A percentile compares a stretch with the other conserved stretches of the same genome.
Conservation (phyloP, 345 rosid species). For the Citrus mangshanensis region DNA sequence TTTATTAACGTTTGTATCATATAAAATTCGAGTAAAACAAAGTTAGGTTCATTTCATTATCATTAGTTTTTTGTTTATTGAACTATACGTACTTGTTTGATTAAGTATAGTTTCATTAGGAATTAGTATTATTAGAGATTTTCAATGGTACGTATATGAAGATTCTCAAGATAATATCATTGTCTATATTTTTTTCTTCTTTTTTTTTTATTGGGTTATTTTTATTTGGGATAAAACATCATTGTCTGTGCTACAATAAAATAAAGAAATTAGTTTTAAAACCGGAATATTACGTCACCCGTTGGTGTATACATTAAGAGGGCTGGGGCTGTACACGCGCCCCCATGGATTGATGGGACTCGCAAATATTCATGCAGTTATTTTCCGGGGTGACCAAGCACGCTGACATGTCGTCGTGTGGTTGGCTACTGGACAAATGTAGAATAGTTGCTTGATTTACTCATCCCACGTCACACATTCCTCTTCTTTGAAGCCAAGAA, state of each 20-base stretch:
- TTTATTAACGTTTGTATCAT: background rate
- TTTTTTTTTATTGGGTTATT: too few species aligned
- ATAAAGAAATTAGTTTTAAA: too few species aligned
- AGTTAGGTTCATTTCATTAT: background rate
- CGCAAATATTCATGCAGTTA: background rate
- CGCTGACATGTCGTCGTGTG: conserved; percentile 6
- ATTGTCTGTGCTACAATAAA: background rate
- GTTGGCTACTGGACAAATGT: background rate
- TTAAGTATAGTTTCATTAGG: background rate
- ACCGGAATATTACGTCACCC: background rate
- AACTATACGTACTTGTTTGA: background rate
- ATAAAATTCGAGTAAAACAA: background rate
- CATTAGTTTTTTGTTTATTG: background rate
- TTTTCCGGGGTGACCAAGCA: background rate
- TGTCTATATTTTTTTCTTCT: too few species aligned
- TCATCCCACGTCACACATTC: conserved; percentile 9
- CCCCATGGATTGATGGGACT: background rate
- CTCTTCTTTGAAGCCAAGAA: background rate
- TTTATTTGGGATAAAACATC: background rate
- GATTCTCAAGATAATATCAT: background rate
- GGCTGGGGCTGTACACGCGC: background rate
- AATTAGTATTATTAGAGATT: background rate
- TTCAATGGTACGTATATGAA: background rate
- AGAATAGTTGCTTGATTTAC: background rate
- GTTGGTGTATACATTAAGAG: too few species aligned